Evolutionary conservation across 179 eudicot genomes (phyloP), one percentile per base, ranked within the genome.

Genomic region (Spinacia oleracea): DNA sequence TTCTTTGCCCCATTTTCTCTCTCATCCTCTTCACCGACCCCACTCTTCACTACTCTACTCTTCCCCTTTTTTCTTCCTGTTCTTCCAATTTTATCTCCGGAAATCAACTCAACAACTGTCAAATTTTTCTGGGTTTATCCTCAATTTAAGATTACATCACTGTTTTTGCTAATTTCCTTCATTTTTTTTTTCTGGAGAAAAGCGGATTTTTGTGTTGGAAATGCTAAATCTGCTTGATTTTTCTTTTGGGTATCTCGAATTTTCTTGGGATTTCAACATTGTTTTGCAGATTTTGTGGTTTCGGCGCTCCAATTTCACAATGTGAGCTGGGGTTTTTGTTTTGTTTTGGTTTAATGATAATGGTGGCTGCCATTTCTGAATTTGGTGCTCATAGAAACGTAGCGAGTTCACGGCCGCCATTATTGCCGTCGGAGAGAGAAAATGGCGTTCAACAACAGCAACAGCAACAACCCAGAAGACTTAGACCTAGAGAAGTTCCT

Each of bases 281-380:
- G 31, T 38, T 56, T 66, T 46, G 21, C 62, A 70, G 50, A 67
- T 60, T 79, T 79, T 6, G 4, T 23, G 35, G 50, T 42, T 35
- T 72, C 9, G 2, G 25, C 10, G 4, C 27, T 50, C 29, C 34
- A 40, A 71, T 78, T 78, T 72, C 74, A 77, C 78, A 79, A 79
- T 82, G 85, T 84, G 87, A 81, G 78, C 34, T 80, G 65, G 58
- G 63, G 58, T 23, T 29, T 34, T 31, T 43, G 15, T 62, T 32
- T 51, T 66, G 60, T 23, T 75, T 55, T 71, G 63, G 32, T 72
- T 72, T 16, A 75, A 45, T 84, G 89, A 91, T 82, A 86, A 96
- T 96, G 97, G 98, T 91, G 87, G 96, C 93, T 78, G 96, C 91
- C 62, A 82, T 89, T 86, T 84, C 86, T 84, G 70, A 87, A 83